Conservation (phyloP, 257 asterid genomes). For the Solanum sitiens region DNA sequence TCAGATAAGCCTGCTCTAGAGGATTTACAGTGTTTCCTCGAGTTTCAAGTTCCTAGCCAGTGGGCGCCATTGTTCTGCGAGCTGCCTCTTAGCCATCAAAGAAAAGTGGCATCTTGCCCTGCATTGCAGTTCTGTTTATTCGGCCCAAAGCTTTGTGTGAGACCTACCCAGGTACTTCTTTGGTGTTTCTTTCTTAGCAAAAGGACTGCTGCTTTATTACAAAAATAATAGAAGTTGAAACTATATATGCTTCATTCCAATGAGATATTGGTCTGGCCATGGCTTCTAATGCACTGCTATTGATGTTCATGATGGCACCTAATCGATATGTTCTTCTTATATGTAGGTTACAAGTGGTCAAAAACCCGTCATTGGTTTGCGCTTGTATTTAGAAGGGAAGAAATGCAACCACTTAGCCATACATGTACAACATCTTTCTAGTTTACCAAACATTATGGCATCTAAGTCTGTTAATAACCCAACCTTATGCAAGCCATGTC, state of each 20-base stretch:
- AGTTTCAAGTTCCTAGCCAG: constrained; percentile 95
- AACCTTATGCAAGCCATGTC: constrained; percentile 22
- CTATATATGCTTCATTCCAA: background rate
- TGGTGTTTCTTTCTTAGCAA: background rate
- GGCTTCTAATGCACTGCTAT: background rate
- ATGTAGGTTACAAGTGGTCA: constrained; percentile 66
- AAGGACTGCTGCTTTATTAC: background rate
- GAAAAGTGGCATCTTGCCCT: constrained; percentile 62
- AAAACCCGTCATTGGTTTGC: constrained; percentile 81
- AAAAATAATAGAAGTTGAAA: background rate
- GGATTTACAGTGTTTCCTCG: constrained; percentile 81
- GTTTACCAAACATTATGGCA: constrained; percentile 62
- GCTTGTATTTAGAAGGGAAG: constrained; percentile 83
- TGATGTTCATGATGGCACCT: background rate
- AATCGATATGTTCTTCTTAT: background rate
- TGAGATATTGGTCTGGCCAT: background rate
- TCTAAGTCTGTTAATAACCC: constrained; percentile 19
- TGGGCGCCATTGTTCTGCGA: constrained; percentile 97
- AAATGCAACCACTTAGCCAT: constrained; percentile 77
- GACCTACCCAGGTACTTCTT: constrained; percentile 62
- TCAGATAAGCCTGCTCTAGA: constrained; percentile 86
- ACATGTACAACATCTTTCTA: constrained; percentile 88
- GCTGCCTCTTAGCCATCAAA: constrained; percentile 88
- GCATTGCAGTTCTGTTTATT: constrained; percentile 65
- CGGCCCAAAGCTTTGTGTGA: constrained; percentile 70